Conservation (phyloP, 2,329 filamentous ascomycete species). For the Alternaria conjuncta region DNA sequence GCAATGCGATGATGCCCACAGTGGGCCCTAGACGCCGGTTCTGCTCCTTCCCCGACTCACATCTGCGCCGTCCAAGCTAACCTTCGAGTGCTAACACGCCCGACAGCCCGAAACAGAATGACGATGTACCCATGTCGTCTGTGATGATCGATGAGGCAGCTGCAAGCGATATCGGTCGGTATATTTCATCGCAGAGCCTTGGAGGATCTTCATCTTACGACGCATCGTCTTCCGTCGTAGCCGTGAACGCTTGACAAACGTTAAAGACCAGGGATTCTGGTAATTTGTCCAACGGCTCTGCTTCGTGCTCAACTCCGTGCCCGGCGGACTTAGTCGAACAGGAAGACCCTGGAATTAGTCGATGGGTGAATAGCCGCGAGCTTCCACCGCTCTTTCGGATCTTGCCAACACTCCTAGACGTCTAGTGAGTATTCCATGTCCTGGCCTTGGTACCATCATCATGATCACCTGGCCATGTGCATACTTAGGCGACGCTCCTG, state of each 20-base stretch:
- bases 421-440: constrained; percentile 6
- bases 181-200: not conserved
- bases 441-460: constrained; percentile 4
- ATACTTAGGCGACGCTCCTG: constrained; percentile 20
- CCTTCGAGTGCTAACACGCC: constrained; percentile 4
- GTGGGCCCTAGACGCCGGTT: constrained; percentile 1
- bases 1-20: constrained; percentile 23
- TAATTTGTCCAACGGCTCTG: constrained; percentile 1
- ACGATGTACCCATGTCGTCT: not conserved
- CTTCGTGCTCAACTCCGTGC: constrained; percentile 1
- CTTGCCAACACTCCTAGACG: constrained; percentile 11
- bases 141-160: not conserved
- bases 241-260: constrained; percentile 2
- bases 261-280: not conserved
- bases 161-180: constrained; percentile 1
- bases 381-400: constrained; percentile 33
- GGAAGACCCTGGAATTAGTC: constrained; percentile 1
- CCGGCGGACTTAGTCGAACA: constrained; percentile 7
- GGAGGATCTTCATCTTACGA: not conserved
- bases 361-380: constrained; percentile 8
- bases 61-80: constrained; percentile 12
- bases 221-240: constrained; percentile 1
- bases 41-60: constrained; percentile 3
- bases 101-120: not conserved
- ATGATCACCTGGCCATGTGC: constrained; percentile 33